Conservation (phyloP, 768 basidiomycete genomes). For the Infundibulicybe gibba region DNA sequence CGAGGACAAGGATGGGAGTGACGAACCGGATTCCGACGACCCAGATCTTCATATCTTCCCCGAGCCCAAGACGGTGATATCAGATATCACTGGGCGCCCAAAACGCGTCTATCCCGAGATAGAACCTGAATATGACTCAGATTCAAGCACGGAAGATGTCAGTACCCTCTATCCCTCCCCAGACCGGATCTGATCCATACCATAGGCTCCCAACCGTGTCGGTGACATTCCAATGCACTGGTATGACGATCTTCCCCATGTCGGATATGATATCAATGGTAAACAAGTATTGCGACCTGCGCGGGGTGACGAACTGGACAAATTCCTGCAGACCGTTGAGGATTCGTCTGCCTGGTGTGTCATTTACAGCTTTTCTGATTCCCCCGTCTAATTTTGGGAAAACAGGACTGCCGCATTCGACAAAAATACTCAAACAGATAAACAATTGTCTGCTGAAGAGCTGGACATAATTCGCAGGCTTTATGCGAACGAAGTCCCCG, state of each 20-base stretch:
- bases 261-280: conserved; percentile 95
- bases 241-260: conserved; percentile 99
- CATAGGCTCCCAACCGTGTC: conserved; percentile 88
- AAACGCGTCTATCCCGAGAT: conserved; percentile 87
- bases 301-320: conserved; percentile 94
- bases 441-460: conserved; percentile 84
- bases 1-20: conserved; percentile 27
- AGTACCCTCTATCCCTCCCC: conserved; percentile 21
- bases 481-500: conserved; percentile 90
- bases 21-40: conserved; percentile 36
- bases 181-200: conserved; percentile 7
- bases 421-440: conserved; percentile 81
- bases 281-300: conserved; percentile 93
- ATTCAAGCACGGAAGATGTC: conserved; percentile 91
- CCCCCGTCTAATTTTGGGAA: not conserved
- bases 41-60: conserved; percentile 54
- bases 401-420: conserved; percentile 90
- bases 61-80: conserved; percentile 64
- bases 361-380: not conserved
- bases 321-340: conserved; percentile 91
- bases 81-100: conserved; percentile 78
- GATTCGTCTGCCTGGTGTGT: conserved; percentile 85
- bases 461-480: conserved; percentile 91
- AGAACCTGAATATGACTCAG: conserved; percentile 87
- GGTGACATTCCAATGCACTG: conserved; percentile 96